Evolutionary conservation across 768 basidiomycete species (phyloP), one percentile per base, ranked within the genome.

Genomic region (Rhodotorula graminis): DNA sequence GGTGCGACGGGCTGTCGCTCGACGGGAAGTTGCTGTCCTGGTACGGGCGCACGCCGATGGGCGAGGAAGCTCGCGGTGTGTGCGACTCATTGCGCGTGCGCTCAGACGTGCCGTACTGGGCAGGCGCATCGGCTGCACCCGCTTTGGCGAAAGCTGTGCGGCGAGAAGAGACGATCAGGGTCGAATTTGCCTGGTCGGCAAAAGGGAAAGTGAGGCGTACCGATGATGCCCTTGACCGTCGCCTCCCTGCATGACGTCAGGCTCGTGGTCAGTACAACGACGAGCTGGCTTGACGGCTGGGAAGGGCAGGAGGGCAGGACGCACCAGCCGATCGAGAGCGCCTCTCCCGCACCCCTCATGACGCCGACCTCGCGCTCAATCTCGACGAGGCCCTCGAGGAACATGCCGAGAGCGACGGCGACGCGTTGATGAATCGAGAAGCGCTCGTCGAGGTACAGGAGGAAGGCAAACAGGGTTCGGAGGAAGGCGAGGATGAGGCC

Each of bases 341-440:
- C 53, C 10, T 71, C 70, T 16, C 70, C 70, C 2, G 49, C 65
- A 6, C 50, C 58, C 49, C 46, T 44, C 65, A 71, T 50, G 16
- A 71, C 2, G 15, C 70, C 70, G 21, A 71, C 55, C 56, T 71
- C 70, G 33, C 42, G 40, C 56, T 71, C 70, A 16, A 71, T 71
- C 55, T 67, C 61, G 33, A 71, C 70, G 9, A 71, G 55, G 1
- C 70, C 70, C 47, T 58, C 65, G 44, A 65, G 33, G 55, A 71
- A 56, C 2, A 37, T 37, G 10, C 25, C 37, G n/a, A 57, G 47
- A 8, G 49, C 21, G 23, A 16, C 14, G 15, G 55, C 65, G 25
- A 55, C 19, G 21, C 49, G 60, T n/a, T 71, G 42, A 31, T 65
- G 70, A 8, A 71, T 55, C 3, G 42, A 23, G 42, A 71, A 63